Conservation (phyloP, 768 basidiomycete species). For the Leccinum truebloodii region DNA sequence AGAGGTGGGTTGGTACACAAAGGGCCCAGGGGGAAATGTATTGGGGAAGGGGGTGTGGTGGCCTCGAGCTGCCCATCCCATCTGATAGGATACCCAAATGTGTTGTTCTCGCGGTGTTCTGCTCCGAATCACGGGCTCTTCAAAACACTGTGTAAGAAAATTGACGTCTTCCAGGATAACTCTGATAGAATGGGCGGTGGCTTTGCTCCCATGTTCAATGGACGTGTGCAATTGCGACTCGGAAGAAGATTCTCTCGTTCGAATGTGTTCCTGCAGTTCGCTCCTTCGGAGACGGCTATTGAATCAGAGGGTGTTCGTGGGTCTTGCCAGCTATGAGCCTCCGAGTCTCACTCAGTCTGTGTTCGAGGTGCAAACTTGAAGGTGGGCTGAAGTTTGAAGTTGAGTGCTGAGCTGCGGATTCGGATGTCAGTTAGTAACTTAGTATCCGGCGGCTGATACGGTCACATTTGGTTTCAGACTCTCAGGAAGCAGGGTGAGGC, state of each 20-base stretch:
- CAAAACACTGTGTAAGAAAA: slow-evolving; percentile 22
- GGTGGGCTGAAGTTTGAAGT: slow-evolving; percentile 34
- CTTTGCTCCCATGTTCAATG: slow-evolving; percentile 10
- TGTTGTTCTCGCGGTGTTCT: slow-evolving; percentile 10
- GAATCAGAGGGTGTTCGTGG: slow-evolving; percentile 14
- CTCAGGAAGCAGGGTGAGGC: slow-evolving; percentile 30
- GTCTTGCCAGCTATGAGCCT: slow-evolving; percentile 17
- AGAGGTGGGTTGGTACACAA: slow-evolving; percentile 24
- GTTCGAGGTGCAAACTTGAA: slow-evolving; percentile 33
- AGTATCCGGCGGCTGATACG: slow-evolving; percentile 21
- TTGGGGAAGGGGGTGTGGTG: slow-evolving; percentile 10
- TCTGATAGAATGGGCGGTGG: not conserved
- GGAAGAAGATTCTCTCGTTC: slow-evolving; percentile 9
- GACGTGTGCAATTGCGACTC: slow-evolving; percentile 9
- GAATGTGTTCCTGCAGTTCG: slow-evolving; percentile 15
- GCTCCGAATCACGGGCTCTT: not conserved
- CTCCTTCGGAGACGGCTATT: slow-evolving; percentile 8
- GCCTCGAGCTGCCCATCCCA: slow-evolving; percentile 18
- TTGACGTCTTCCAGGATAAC: slow-evolving; percentile 29
- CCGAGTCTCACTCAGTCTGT: slow-evolving; percentile 35
- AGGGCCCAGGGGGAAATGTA: no score
- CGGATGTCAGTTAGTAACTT: slow-evolving; percentile 29
- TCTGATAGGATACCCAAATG: slow-evolving; percentile 32
- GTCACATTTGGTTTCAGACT: not conserved
- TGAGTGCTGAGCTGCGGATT: slow-evolving; percentile 22